Base-by-base conservation (phyloP, 208 protist genomes). In the Trypanosoma melophagium region DNA sequence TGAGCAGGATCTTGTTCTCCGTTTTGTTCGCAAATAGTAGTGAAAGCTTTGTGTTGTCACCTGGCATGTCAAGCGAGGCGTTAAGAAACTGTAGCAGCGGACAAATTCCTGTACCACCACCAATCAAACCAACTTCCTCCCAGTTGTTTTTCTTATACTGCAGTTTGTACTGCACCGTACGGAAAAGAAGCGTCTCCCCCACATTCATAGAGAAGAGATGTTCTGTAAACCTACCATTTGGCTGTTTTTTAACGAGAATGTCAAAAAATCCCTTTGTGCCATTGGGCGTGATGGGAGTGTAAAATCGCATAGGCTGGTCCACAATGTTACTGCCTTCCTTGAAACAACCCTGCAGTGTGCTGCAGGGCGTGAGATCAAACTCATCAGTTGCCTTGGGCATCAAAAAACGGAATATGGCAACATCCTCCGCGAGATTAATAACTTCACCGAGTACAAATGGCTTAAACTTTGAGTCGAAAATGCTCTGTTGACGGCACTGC, bases 1-100 rank as follows among this genome's bases (percentile, higher is more conserved):
- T 94, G 44, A 97, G 79, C 24, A 97, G 79, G 55, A 98, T 97
- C 76, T 97, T 93, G 53, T 95, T 84, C 79, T 97, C 93, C 7
- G 89, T 88, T 68, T 87, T 74, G 80, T 97, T 97, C 69, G 87
- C 92, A 65, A 93, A 98, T 1, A 98, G 65, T 40, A 97, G 68
- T 38, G 54, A 79, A 13, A 97, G 49, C 78, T 93, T 86, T 14
- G 92, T 97, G 40, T 68, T 87, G 80, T 97, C 93, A 14, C 86
- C 76, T 22, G 78, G 77, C 21, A 76, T 89, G 45, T 95, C 87
- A 28, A 95, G 76, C 38, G 90, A 87, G 67, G 84, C 89, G 53
- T 88, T 82, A 60, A 95, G 81, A 68, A 97, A 90, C 81, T 98
- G 95, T 40, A 97, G 76, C 66, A 97, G 88, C 3, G 95, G 93